A percentile compares a stretch with the other conserved stretches of the same genome.
These are phyloP conservation scores for Candida lessepsii DNA, from an alignment of 805 yeast genomes.

Conservation along the genomic window DNA sequence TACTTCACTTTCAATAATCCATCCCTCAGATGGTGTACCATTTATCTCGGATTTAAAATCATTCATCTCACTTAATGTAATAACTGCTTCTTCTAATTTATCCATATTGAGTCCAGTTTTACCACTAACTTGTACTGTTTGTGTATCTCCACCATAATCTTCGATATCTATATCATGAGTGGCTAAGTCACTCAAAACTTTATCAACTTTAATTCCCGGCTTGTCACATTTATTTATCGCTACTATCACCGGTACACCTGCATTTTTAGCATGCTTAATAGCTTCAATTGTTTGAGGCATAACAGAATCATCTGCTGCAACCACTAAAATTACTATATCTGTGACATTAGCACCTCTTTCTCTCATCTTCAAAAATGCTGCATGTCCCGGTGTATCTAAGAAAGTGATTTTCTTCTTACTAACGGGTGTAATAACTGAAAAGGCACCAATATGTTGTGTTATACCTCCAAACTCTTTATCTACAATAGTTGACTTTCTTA, in stretches of 20 bases:
- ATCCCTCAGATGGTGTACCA: conserved; percentile 71
- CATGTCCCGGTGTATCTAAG: conserved; percentile 97
- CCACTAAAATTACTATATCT: conserved; percentile 87
- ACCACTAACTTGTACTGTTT: conserved; percentile 84
- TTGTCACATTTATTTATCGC: conserved; percentile 93
- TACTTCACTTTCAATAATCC: conserved; percentile 83
- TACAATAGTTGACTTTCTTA: conserved; percentile 82
- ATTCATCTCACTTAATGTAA: conserved; percentile 77
- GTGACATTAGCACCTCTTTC: conserved; percentile 95
- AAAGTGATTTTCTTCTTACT: conserved; percentile 80
- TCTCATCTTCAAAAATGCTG: conserved; percentile 94
- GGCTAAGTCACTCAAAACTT: conserved; percentile 75
- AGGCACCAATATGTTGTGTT: conserved; percentile 98
- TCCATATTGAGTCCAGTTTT: conserved; percentile 89
- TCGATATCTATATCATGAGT: conserved; percentile 80
- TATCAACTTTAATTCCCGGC: conserved; percentile 70
- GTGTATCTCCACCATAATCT: conserved; percentile 93
- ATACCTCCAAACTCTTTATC: conserved; percentile 92
- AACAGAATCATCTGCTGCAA: conserved; percentile 96
- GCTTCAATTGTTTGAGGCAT: conserved; percentile 98
- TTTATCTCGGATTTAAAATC: conserved; percentile 64
- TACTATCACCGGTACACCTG: conserved; percentile 81
- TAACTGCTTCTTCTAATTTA: conserved; percentile 82
- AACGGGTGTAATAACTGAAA: conserved; percentile 75
- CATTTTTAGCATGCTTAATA: conserved; percentile 82